Evolutionary conservation across 768 basidiomycete species (phyloP), one percentile per base, ranked within the genome.

Genomic region (Amanita phalloides): DNA sequence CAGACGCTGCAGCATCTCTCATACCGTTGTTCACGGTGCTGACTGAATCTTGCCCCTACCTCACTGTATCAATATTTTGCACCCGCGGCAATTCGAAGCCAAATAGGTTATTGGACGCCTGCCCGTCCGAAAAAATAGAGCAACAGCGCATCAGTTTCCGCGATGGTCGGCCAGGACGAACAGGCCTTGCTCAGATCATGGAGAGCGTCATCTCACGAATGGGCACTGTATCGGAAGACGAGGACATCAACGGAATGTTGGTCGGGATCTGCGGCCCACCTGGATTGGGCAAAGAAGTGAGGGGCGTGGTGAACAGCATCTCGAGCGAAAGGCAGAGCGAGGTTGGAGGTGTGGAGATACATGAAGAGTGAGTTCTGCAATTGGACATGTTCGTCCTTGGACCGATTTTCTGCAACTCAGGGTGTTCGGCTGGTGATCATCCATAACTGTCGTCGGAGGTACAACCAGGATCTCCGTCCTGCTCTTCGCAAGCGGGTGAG

Each of bases 341-440:
- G 4, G 66, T 71, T 11, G 72, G 75, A 7, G 75, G 75, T 1
- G 63, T 76, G 9, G 73, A 76, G 51, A 57, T 77, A n/a, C 68
- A 60, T 37, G 55, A 58, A 42, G 62, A 63, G 62, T 63, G 45
- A 33, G 61, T 60, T 41, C 32, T 43, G 4, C 38, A 28, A 28
- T 36, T 45, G 13, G 10, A n/a, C 28, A 8, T 14, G 8, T 2
- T 23, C 11, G 25, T 13, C 14, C 26, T 20, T 28, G 45, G 11
- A 25, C 14, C 10, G 14, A 26, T 1, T n/a, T 7, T 7, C 26
- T 45, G 14, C 14, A 21, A 23, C 23, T 11, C 26, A 45, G 45
- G 45, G 45, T 45, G 5, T 45, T 45, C 13, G 26, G 20, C 5
- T 45, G 25, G 25, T 45, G 26, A 46, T 13, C 11, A 13, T 33